Evolutionary conservation across 495 filamentous ascomycete genomes (phyloP), one percentile per base, ranked within the genome.

Genomic region (Aspergillus diversus): DNA sequence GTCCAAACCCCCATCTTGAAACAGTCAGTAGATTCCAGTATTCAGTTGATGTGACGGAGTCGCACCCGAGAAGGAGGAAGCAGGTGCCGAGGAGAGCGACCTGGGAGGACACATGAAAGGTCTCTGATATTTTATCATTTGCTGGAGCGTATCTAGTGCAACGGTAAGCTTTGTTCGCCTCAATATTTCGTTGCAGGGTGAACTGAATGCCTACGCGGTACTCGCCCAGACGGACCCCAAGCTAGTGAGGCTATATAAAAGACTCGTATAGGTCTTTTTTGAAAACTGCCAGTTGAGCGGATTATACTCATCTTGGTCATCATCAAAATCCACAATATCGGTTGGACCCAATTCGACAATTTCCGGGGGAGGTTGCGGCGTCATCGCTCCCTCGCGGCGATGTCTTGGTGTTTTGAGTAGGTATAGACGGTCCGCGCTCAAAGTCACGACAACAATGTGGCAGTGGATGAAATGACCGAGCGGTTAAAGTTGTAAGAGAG

Each of bases 1-100:
- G 62, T 5, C 62, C 62, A 48, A 64, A 60, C 3, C 55, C 55
- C 46, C 46, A 49, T 49, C 46, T 49, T n/a, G 8, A 49, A 4
- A 16, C 15, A 21, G 13, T 49, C 5, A 49, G 46, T 7, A 4
- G 0, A 16, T 0, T 21, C 3, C 13, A 8, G 0, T 49, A 17
- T 17, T 49, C 46, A 17, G 17, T 21, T 17, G 46, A 49, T 16
- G 16, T 3, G 5, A 16, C 17, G 8, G 3, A 17, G 17, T 15
- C 50, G 5, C 9, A 53, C 50, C 50, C 50, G 31, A 53, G 31
- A 12, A 53, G 50, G 9, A 53, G 50, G 21, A 53, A 53, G 21
- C 50, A 32, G 21, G 50, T 53, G 0, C 50, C 50, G 3, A 53
- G 32, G 50, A 53, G 50, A n/a, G 50, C 50, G 33, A 53, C 50